A percentile compares a stretch with the other conserved stretches of the same genome.
phyloP scores from a whole-genome alignment of 805 yeast species.

The Nematodospora valgi region DNA sequence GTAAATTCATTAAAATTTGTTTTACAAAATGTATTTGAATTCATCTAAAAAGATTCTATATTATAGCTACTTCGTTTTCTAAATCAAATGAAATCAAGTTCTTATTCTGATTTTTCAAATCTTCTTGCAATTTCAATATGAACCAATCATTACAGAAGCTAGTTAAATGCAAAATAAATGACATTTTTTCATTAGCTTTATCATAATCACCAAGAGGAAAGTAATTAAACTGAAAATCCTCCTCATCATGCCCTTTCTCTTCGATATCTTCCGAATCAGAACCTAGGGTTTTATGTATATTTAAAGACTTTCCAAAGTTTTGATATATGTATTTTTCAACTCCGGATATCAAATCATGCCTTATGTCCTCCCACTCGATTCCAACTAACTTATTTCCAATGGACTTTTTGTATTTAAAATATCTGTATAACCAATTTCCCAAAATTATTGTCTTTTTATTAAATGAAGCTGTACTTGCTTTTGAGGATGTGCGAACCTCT shows the following conservation, averaged over 20 bases:
- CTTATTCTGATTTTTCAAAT: conserved; percentile 5
- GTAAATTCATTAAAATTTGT: conserved; percentile 21
- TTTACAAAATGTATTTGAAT: conserved; percentile 17
- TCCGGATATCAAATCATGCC: conserved; percentile 35
- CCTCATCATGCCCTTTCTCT: conserved; percentile 4
- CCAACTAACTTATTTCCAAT: conserved; percentile 33
- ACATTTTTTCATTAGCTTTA: conserved; percentile 26
- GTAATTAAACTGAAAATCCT: conserved; percentile 24
- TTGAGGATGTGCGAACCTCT: conserved; percentile 23
- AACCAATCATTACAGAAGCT: conserved; percentile 25
- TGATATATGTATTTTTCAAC: conserved; percentile 34
- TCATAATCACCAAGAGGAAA: conserved; percentile 34
- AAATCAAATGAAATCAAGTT: conserved; percentile 23
- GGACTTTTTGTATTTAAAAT: conserved; percentile 35
- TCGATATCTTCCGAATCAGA: background rate
- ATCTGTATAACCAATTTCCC: conserved; percentile 29
- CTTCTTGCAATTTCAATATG: conserved; percentile 9
- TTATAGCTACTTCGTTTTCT: conserved; percentile 17
- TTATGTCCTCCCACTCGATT: conserved; percentile 42
- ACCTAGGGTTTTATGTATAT: background rate
- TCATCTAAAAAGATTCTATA: background rate
- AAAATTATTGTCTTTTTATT: conserved; percentile 23
- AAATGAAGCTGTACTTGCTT: conserved; percentile 24
- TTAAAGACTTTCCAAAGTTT: conserved; percentile 26
- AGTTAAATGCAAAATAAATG: conserved; percentile 23